Evolutionary conservation across 352 stramenopile genomes (phyloP), one percentile per base, ranked within the genome.

Genomic region (Elongisporangium prolatum): DNA sequence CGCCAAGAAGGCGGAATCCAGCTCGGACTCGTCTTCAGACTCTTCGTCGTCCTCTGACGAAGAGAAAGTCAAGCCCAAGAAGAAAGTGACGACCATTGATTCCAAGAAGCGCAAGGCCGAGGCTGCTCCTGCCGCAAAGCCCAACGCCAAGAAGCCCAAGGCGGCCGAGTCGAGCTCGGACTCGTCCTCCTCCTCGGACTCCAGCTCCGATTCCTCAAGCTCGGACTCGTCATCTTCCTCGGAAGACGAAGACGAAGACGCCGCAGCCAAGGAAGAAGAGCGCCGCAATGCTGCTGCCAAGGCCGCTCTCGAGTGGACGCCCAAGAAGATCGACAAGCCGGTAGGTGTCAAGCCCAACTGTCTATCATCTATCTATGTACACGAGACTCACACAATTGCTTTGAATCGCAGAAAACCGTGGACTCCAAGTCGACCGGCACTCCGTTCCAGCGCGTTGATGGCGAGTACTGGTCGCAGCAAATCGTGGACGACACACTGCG

Each of bases 381-480:
- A 34, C 52, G 18, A 21, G 14, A 58, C 24, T 52, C 16, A 54
- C 40, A 21, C 24, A 56, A n/a, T 71, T 47, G 21, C 34, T 40
- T 44, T 25, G 21, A 8, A 5, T 38, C 64, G 47, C 57, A 70
- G 13, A 75, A 81, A 62, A 67, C 21, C 14, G 77, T 59, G 6
- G 70, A 81, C 20, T 65, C 61, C 18, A 97, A 98, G 69, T 68
- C 71, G 71, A 64, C 75, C 40, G 96, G 97, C 50, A 96, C 93
- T 47, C 97, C 97, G 17, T 99, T 99, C 79, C 85, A 98, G 79
- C 93, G 98, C 50, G 97, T 99, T 20, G 96, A 99, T 58, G 95
- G 96, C 71, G 86, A 98, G 48, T 97, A 84, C 63, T 99, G 97
- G 97, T 93, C 89, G 16, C 67, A 75, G 51, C 81, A 97, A 57